Evolutionary conservation across 805 yeast genomes (phyloP), one percentile per base, ranked within the genome.

Genomic region (Schizosaccharomyces lindneri): DNA sequence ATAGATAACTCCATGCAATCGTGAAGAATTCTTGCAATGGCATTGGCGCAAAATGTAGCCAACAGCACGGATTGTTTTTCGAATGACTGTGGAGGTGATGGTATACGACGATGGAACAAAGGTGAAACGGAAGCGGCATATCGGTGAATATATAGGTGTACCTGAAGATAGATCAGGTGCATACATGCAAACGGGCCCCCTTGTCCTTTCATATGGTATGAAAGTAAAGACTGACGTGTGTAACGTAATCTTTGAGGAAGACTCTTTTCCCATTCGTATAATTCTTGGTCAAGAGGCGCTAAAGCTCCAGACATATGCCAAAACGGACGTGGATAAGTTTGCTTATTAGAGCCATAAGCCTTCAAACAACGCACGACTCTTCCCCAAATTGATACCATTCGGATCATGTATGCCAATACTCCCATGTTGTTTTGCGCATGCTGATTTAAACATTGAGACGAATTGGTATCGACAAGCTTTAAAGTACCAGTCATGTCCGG

Each of bases 341-440:
- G 48, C n/a, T 57, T 41, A 1, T 36, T 27, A 11, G 27, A 17
- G 13, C 43, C 27, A 21, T 57, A 41, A 13, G 43, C n/a, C 60
- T 57, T 36, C 27, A 57, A n/a, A 57, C 24, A 57, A 39, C 48
- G 31, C 11, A 57, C 60, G 21, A 41, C 43, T n/a, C 39, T 31
- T 15, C 60, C 60, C 60, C 60, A 57, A 32, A 57, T 57, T 5
- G 60, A 36, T 21, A 36, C 27, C 21, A 57, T 57, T 15, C 48
- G 43, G 21, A 57, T 36, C 41, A 32, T 19, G 21, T 29, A 57
- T 5, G 60, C 60, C 15, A 57, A 9, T n/a, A 41, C 24, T 13
- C 60, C 60, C 60, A 57, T 57, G 48, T 51, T 55, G 17, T 46
- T 24, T 46, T 46, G 51, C 1, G 51, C 51, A 46, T 46, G 21